Evolutionary conservation across 768 basidiomycete genomes (phyloP).

Genomic region (Lentinus tigrinus): DNA sequence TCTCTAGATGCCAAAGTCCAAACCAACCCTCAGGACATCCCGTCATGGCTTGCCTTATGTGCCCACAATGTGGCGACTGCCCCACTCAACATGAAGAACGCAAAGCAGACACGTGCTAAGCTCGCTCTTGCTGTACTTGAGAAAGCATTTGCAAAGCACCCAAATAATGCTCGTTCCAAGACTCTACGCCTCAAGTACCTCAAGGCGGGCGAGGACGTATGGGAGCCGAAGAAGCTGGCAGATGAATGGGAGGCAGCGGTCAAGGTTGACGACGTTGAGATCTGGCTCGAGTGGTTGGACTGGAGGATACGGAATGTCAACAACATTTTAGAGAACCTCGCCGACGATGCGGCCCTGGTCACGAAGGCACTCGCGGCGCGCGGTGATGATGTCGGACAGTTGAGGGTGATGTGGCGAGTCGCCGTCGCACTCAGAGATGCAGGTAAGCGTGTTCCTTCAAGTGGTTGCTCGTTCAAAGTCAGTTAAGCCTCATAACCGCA

Average conservation of each 20-base stretch:
- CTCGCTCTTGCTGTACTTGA: slow-evolving; percentile 65
- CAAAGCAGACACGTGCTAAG: slow-evolving; percentile 65
- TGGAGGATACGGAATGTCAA: slow-evolving; percentile 58
- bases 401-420: slow-evolving; percentile 72
- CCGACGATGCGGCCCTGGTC: slow-evolving; percentile 50
- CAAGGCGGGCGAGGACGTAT: slow-evolving; percentile 70
- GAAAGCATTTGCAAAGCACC: slow-evolving; percentile 60
- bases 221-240: slow-evolving; percentile 52
- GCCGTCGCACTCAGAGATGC: slow-evolving; percentile 62
- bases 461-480: no score
- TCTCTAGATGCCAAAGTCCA: slow-evolving; percentile 54
- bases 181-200: slow-evolving; percentile 62
- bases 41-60: slow-evolving; percentile 64
- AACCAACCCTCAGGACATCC: slow-evolving; percentile 48
- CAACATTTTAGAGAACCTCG: slow-evolving; percentile 50
- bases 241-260: slow-evolving; percentile 74
- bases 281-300: slow-evolving; percentile 81
- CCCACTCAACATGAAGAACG: slow-evolving; percentile 66
- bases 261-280: slow-evolving; percentile 46
- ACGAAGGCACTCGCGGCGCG: slow-evolving; percentile 38
- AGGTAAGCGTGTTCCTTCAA: no score
- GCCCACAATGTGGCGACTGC: slow-evolving; percentile 61
- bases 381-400: slow-evolving; percentile 35
- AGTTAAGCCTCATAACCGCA: no score
- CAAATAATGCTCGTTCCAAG: slow-evolving; percentile 48